Percentiles rank a stretch among this genome's conserved stretches.
Evolutionary conservation across 1,284 basidiomycete genomes (phyloP).

Genomic region (Ustilago curta): DNA sequence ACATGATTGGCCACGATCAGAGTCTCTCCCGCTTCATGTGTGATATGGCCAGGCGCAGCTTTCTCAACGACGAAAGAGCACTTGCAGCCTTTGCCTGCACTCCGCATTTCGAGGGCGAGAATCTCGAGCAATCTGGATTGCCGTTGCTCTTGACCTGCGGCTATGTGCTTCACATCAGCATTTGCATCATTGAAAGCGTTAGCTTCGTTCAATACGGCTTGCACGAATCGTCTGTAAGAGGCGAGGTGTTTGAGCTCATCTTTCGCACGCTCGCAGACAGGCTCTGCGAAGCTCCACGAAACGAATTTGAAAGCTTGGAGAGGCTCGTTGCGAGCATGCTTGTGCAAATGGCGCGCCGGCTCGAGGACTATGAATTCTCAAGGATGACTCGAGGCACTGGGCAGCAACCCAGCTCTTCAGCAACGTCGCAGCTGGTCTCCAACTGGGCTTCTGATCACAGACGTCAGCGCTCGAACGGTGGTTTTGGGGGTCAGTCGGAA

Average conservation of each 20-base stretch:
- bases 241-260: conserved; percentile 19
- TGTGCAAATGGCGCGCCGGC: conserved; percentile 13
- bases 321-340: conserved; percentile 26
- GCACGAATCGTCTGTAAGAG: conserved; percentile 11
- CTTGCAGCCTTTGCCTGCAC: conserved; percentile 15
- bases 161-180: conserved; percentile 26
- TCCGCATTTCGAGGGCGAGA: conserved; percentile 13
- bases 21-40: conserved; percentile 6
- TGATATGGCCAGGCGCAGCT: background rate
- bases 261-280: conserved; percentile 16
- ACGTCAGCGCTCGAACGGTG: background rate
- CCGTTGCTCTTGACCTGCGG: conserved; percentile 26
- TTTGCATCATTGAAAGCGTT: conserved; percentile 16
- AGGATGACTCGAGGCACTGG: background rate
- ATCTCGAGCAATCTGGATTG: conserved; percentile 15
- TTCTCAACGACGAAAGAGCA: conserved; percentile 9
- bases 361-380: conserved; percentile 10
- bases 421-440: background rate
- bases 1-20: background rate
- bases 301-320: conserved; percentile 13
- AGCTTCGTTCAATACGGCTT: conserved; percentile 10
- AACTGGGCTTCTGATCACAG: background rate
- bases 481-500: background rate
- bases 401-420: background rate
- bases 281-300: background rate